phyloP scores from a whole-genome alignment of 2,329 filamentous ascomycete species.

The Colletotrichum musae region DNA sequence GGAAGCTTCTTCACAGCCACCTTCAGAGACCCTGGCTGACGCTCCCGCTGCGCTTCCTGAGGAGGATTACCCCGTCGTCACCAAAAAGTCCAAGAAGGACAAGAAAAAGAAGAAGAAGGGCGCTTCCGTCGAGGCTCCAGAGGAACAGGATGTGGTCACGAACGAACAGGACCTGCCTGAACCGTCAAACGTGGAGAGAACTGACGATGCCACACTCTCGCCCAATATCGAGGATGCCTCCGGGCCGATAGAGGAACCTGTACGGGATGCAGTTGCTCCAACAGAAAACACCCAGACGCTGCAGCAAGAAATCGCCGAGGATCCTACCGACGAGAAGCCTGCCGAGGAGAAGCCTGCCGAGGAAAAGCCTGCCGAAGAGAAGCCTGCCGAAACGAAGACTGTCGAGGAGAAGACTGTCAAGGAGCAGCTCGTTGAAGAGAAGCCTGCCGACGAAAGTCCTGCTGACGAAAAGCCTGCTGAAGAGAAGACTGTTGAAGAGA shows the following conservation, averaged over 20 bases:
- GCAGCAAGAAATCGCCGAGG: neutral
- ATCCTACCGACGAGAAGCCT: neutral
- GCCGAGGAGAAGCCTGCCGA: no score
- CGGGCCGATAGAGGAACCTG: neutral
- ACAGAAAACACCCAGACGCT: neutral
- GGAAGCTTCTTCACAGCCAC: neutral
- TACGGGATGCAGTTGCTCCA: neutral
- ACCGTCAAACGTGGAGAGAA: neutral
- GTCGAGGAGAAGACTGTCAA: neutral
- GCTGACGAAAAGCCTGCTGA: no score
- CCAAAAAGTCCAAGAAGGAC: slow-evolving; percentile 43
- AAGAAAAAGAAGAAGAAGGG: slow-evolving; percentile 40
- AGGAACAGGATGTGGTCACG: neutral
- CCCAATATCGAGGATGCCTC: neutral
- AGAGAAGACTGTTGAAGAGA: no score
- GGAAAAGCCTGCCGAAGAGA: no score
- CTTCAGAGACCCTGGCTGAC: slow-evolving; percentile 40
- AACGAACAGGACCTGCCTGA: neutral
- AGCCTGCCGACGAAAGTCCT: neutral
- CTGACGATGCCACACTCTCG: neutral
- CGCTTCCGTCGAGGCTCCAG: neutral
- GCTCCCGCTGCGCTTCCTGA: slow-evolving; percentile 32
- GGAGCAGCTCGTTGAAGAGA: neutral
- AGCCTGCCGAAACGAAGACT: neutral
- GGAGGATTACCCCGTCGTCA: slow-evolving; percentile 42